Evolutionary conservation across 352 stramenopile species (phyloP).

Genomic region (Phytophthora gonapodyides): DNA sequence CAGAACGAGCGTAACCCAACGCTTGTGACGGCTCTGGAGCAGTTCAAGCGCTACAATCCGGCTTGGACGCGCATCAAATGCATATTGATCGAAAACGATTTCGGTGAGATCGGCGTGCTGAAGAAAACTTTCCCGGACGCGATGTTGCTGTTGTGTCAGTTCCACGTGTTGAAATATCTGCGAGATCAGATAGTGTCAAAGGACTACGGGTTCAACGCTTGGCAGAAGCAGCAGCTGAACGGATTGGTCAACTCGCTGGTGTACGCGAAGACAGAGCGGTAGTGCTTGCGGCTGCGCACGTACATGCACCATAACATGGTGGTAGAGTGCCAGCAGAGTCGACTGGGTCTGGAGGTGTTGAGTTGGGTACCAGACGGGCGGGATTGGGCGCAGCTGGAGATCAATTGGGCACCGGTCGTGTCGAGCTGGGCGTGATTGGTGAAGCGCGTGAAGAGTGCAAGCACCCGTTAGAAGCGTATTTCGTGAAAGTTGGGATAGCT

Average conservation of each 20-base stretch:
- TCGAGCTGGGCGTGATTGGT: background rate
- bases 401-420: background rate
- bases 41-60: slow-evolving; percentile 26
- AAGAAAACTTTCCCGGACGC: slow-evolving; percentile 8
- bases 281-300: background rate
- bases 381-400: background rate
- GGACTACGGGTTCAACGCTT: slow-evolving; percentile 14
- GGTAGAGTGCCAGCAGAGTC: background rate
- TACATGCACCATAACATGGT: slow-evolving; percentile 5
- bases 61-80: slow-evolving; percentile 9
- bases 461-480: slow-evolving; percentile 23
- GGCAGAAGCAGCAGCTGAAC: slow-evolving; percentile 13
- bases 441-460: background rate
- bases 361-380: background rate
- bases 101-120: slow-evolving; percentile 18
- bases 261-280: slow-evolving; percentile 16
- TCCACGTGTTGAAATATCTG: slow-evolving; percentile 27
- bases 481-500: slow-evolving; percentile 30
- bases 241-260: background rate
- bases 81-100: slow-evolving; percentile 30
- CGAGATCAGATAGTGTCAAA: slow-evolving; percentile 5
- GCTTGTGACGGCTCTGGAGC: slow-evolving; percentile 4
- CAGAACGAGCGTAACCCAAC: slow-evolving; percentile 17
- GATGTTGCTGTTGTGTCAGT: slow-evolving; percentile 30
- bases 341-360: background rate